A percentile compares a stretch with the other conserved stretches of the same genome.
Conservation (phyloP, 1,284 basidiomycete genomes). For the Caloboletus firmus region DNA sequence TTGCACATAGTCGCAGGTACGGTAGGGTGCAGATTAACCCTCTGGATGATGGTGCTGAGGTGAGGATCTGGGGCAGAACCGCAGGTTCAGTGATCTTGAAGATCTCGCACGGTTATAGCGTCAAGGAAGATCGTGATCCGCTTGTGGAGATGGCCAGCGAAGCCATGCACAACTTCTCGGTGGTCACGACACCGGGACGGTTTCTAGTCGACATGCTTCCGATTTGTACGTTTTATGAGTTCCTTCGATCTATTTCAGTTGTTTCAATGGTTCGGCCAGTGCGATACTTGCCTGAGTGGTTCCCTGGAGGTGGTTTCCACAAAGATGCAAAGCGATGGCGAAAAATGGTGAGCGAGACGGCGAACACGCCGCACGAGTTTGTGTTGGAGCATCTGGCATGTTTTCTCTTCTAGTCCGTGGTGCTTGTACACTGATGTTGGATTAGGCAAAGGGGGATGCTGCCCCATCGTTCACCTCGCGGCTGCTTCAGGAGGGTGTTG, state of each 20-base stretch:
- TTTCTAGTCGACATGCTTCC: conserved; percentile 34
- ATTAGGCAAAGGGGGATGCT: conserved; percentile 42
- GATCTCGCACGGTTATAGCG: conserved; percentile 22
- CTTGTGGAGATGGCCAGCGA: conserved; percentile 24
- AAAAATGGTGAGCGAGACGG: conserved; percentile 33
- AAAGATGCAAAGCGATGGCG: conserved; percentile 39
- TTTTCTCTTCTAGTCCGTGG: background rate
- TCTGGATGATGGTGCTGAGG: background rate
- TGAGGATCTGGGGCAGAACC: background rate
- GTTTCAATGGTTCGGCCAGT: conserved; percentile 24
- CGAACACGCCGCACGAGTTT: conserved; percentile 37
- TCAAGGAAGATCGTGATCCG: conserved; percentile 23
- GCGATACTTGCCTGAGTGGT: conserved; percentile 24
- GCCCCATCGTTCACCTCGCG: conserved; percentile 38
- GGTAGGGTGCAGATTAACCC: no score
- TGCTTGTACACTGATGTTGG: background rate
- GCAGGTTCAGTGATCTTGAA: conserved; percentile 11
- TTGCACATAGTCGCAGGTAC: conserved; percentile 9
- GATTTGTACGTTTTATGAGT: conserved; percentile 20
- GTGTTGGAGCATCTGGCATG: conserved; percentile 42
- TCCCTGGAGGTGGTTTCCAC: conserved; percentile 48
- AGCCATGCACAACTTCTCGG: conserved; percentile 16
- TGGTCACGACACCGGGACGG: conserved; percentile 13
- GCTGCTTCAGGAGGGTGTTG: conserved; percentile 3
- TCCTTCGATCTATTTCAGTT: no score